These are phyloP conservation scores for Stromatinia cepivora DNA, from an alignment of 2,329 filamentous ascomycete species.

Conservation along the genomic window DNA sequence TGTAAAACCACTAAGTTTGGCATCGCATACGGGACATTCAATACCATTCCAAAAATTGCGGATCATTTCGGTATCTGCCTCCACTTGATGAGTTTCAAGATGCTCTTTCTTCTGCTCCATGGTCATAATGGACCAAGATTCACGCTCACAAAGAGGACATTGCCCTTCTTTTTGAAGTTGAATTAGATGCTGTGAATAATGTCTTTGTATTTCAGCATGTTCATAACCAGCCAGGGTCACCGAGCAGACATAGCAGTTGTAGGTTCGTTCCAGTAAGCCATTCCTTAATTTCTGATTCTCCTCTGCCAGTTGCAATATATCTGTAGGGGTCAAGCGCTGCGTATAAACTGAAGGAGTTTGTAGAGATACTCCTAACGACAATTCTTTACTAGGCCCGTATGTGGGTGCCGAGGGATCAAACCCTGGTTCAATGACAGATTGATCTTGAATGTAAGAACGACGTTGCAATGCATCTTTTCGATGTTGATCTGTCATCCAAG, in stretches of 20 bases:
- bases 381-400: slow-evolving; percentile 28
- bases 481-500: slow-evolving; percentile 30
- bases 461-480: slow-evolving; percentile 30
- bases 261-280: slow-evolving; percentile 30
- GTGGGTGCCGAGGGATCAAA: slow-evolving; percentile 30
- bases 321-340: slow-evolving; percentile 34
- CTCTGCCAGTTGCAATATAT: slow-evolving; percentile 28
- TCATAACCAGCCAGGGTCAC: slow-evolving; percentile 27
- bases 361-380: slow-evolving; percentile 25
- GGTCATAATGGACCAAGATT: slow-evolving; percentile 31
- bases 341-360: slow-evolving; percentile 32
- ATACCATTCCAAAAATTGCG: slow-evolving; percentile 29
- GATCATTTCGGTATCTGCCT: slow-evolving; percentile 22
- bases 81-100: slow-evolving; percentile 26
- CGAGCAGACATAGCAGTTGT: slow-evolving; percentile 32
- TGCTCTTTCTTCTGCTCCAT: slow-evolving; percentile 32
- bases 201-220: slow-evolving; percentile 25
- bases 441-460: slow-evolving; percentile 30
- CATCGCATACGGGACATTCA: slow-evolving; percentile 35
- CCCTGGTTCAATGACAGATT: slow-evolving; percentile 36
- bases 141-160: slow-evolving; percentile 35
- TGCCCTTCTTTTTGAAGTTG: slow-evolving; percentile 28
- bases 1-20: slow-evolving; percentile 24
- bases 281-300: slow-evolving; percentile 35
- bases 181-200: slow-evolving; percentile 30